These are phyloP conservation scores for Prunus persica DNA, from an alignment of 306 rosid species.

Conservation along the genomic window Prunus_persica_NCBIv2 NC_034009.1:16049501-16050000, in stretches of 20 bases:
- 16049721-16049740: background rate
- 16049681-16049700: background rate
- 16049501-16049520: conserved; percentile 67
- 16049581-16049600: conserved; percentile 44
- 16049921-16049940: background rate
- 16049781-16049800: background rate
- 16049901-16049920: background rate
- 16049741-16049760: background rate
- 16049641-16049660: background rate
- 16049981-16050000: background rate
- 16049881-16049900: background rate
- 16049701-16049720: background rate
- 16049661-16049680: background rate
- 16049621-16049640: conserved; percentile 49
- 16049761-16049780: background rate
- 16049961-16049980: background rate
- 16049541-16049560: conserved; percentile 39
- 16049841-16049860: background rate
- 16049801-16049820: background rate
- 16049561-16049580: conserved; percentile 34
- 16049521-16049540: conserved; percentile 45
- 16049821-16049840: background rate
- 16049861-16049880: background rate
- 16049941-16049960: background rate
- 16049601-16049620: conserved; percentile 41